Evolutionary conservation across 163 green algal species (phyloP), one percentile per base, ranked within the genome.

Genomic region (Chlamydomonas reinhardtii): DNA sequence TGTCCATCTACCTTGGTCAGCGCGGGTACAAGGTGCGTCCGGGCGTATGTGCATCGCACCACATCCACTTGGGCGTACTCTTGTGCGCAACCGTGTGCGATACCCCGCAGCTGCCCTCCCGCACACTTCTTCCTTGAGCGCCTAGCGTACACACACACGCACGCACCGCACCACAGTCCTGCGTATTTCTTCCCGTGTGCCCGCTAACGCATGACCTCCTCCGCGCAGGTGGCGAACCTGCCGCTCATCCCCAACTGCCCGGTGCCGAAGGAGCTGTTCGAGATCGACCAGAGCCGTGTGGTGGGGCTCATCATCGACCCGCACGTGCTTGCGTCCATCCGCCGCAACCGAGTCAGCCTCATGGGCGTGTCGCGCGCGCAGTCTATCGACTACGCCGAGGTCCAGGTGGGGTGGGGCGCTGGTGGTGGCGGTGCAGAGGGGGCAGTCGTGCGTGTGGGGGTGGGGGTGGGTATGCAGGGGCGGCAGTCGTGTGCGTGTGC

Each of bases 1-100:
- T 95, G 56, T 93, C 75, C 74, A 95, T 95, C 75, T 95, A 93
- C 84, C 74, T 95, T 54, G 92, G 92, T 12, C 92, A 95, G 83
- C 75, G 90, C 14, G 91, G 91, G 5, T 92, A 90, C 89, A 94
- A 94, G 87, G 91, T 91, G 87, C 11, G 77, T 3, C 17, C 32
- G 15, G 39, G 5, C 39, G 39, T n/a, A n/a, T n/a, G n/a, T n/a
- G n/a, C n/a, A n/a, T n/a, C n/a, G n/a, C n/a, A n/a, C n/a, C n/a
- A n/a, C n/a, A n/a, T n/a, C n/a, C n/a, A n/a, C n/a, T n/a, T n/a
- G n/a, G n/a, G n/a, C n/a, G n/a, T n/a, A n/a, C n/a, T n/a, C n/a
- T n/a, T n/a, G n/a, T n/a, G n/a, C n/a, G n/a, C n/a, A n/a, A n/a
- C n/a, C n/a, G n/a, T n/a, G n/a, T n/a, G n/a, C n/a, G n/a, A n/a